Evolutionary conservation across 1,284 basidiomycete genomes (phyloP), one percentile per base, ranked within the genome.

Genomic region (Cystobasidium sp.): DNA sequence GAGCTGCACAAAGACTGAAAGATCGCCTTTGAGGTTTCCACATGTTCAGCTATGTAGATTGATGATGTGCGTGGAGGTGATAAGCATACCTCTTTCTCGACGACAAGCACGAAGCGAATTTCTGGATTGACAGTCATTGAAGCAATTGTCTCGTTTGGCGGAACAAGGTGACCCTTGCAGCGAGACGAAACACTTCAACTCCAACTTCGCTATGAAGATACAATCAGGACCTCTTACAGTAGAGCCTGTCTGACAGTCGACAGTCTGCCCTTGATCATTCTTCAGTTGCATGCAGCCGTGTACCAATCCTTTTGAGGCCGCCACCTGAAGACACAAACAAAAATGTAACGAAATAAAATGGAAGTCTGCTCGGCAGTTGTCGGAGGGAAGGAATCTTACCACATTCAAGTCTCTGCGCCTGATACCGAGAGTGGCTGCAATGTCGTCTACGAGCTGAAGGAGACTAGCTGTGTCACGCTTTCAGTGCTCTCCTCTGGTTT

Each of bases 51-150:
- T 24, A 16, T 47, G 39, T 65, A 47, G 6, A 47, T 44, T 10
- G 52, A 18, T n/a, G 12, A 20, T 6, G 22, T 1, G 14, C 52
- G 10, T 18, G 10, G 5, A 43, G 6, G 37, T 43, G 16, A 55
- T n/a, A 0, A 22, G 8, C 85, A 76, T 52, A 90, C 94, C 83
- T 97, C 94, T 84, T 97, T 97, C 82, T 97, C 94, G 12, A 97
- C 87, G 0, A 97, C 84, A 18, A 97, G 84, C 5, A 96, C 86
- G 90, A 92, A 97, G 0, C 85, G 78, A 6, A 93, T 79, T 52
- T 86, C 82, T 7, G 31, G 24, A 0, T 84, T 81, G 0, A 90
- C 79, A 22, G 86, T 83, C 75, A 94, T 86, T 0, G 83, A 83
- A 8, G 84, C 81, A 52, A 96, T 90, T 56, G 89, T 87, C 80